Conservation (phyloP, 768 basidiomycete species). For the Amanita rimosa region DNA sequence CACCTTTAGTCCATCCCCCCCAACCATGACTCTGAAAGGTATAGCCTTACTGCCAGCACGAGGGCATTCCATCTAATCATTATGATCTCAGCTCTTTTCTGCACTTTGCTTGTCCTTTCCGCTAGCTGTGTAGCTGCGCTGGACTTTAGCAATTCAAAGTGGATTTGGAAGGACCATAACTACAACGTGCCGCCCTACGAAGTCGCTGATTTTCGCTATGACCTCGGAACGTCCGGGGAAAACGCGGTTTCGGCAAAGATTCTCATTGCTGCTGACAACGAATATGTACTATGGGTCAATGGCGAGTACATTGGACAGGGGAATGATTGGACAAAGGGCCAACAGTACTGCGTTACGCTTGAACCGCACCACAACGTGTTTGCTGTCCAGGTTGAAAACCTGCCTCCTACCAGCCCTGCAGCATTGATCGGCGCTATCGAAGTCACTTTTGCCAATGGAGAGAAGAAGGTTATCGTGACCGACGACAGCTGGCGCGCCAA, state of each 20-base stretch:
- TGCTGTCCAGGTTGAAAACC: conserved; percentile 17
- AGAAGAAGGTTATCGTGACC: conserved; percentile 17
- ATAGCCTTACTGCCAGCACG: not conserved
- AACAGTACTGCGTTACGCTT: conserved; percentile 19
- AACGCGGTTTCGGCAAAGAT: conserved; percentile 19
- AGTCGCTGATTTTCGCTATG: conserved; percentile 19
- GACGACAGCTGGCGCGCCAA: conserved; percentile 20
- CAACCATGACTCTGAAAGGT: conserved; percentile 4
- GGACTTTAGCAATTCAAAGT: conserved; percentile 9
- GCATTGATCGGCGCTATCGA: conserved; percentile 19
- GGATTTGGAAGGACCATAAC: conserved; percentile 20
- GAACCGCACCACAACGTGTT: conserved; percentile 19
- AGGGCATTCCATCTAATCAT: too few relatives aligned
- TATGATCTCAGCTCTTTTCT: not conserved
- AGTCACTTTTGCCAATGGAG: conserved; percentile 20
- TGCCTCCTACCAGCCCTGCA: conserved; percentile 13
- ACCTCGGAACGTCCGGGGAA: conserved; percentile 14
- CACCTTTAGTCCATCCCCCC: not conserved
- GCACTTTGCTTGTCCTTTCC: not conserved
- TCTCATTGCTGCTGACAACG: conserved; percentile 19
- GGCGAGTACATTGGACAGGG: conserved; percentile 16
- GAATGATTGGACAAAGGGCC: conserved; percentile 10
- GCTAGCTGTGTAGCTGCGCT: not conserved
- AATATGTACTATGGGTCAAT: conserved; percentile 20
- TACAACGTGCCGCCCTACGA: conserved; percentile 12